Evolutionary conservation across 768 basidiomycete species (phyloP).

Genomic region (Mycena kentingensis): DNA sequence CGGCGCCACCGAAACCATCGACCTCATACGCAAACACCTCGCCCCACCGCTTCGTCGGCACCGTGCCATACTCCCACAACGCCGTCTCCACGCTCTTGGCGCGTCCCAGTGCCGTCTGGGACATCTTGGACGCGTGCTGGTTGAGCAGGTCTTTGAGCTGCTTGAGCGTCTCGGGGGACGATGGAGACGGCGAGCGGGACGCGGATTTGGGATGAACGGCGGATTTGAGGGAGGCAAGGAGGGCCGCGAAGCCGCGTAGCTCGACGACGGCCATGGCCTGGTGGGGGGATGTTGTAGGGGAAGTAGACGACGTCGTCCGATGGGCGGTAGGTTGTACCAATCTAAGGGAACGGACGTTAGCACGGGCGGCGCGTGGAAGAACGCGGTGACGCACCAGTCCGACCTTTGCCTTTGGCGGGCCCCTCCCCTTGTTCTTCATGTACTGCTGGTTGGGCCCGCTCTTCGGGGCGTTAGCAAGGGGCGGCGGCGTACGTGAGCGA

Average conservation of each 20-base stretch:
- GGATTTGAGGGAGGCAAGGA: background rate
- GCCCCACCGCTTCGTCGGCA: conserved; percentile 20
- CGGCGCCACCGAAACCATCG: conserved; percentile 15
- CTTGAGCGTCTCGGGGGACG: too few species aligned
- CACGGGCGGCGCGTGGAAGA: background rate
- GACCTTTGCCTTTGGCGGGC: conserved; percentile 17
- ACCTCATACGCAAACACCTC: conserved; percentile 24
- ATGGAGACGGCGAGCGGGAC: too few species aligned
- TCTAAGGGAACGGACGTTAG: background rate
- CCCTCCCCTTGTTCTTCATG: conserved; percentile 21
- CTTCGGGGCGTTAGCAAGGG: background rate
- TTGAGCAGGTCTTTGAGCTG: too few species aligned
- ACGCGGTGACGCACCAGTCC: conserved; percentile 7
- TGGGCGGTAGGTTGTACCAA: conserved; percentile 21
- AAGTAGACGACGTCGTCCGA: conserved; percentile 22
- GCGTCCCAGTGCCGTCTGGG: background rate
- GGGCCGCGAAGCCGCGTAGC: conserved; percentile 15
- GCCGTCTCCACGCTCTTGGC: conserved; percentile 13
- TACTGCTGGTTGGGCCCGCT: conserved; percentile 23
- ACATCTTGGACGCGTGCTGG: conserved; percentile 7
- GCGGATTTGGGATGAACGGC: too few species aligned
- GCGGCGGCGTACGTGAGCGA: background rate
- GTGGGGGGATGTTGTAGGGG: conserved; percentile 22
- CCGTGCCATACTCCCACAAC: conserved; percentile 18
- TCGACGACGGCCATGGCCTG: conserved; percentile 22